Evolutionary conservation across 192 early-diverging fungal genomes (phyloP), one percentile per base, ranked within the genome.

Genomic region (Podila clonocystis): DNA sequence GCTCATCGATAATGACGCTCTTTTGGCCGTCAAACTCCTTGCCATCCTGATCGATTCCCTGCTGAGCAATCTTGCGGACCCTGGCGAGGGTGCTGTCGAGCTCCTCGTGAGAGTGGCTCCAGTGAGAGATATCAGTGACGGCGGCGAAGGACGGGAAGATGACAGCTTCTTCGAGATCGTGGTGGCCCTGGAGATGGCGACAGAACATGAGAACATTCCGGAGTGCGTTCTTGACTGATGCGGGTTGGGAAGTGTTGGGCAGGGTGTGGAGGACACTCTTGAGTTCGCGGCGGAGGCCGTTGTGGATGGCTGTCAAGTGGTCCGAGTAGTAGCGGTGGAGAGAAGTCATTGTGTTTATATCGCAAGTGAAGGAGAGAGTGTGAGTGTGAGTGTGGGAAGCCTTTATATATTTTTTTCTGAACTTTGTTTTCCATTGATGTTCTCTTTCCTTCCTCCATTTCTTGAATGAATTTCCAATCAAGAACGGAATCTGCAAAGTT

Each of bases 241-340:
- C 29, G 19, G 70, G 77, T 38, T 80, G 77, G 9, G 70, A 48
- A 1, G 61, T 65, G 9, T 63, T 73, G 20, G 77, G 67, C 15
- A 80, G 8, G 5, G 66, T 73, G 34, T 55, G 65, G 22, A 68
- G 52, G 12, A 65, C 64, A 22, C 31, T 72, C 67, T 69, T 80
- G 55, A 80, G 66, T 26, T 80, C 77, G 1, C 62, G 62, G 1
- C 77, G 77, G 38, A 80, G 67, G 22, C 38, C 36, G 31, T 73
- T 73, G 55, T 80, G 77, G 67, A 80, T 73, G 30, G 65, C 70
- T 4, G 73, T 61, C 55, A 80, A 58, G 57, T 80, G 70, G 48
- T 80, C 77, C 9, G 36, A 80, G 62, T 80, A 80, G n/a, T 60
- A 41, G n/a, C 68, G 70, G 50, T 80, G 77, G 58, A 80, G 66